phyloP scores from a whole-genome alignment of 1,139 yeast genomes.

The Kurtzmaniella quercitrusa region DNA sequence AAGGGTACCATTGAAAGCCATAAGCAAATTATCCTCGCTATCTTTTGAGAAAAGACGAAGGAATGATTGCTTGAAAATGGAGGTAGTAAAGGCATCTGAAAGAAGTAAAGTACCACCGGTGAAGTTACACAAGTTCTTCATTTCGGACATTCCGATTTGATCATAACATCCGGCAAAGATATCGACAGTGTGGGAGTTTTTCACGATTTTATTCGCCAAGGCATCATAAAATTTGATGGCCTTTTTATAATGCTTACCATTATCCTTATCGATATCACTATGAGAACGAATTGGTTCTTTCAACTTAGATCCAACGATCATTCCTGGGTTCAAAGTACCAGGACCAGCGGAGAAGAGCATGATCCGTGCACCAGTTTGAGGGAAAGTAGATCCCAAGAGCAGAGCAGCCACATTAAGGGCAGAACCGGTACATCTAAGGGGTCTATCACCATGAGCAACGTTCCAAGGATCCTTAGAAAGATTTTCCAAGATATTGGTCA shows the following conservation, averaged over 20 bases:
- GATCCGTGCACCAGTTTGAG: conserved; percentile 86
- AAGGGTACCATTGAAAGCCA: conserved; percentile 85
- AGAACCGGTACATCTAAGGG: conserved; percentile 90
- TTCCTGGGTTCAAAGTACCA: conserved; percentile 92
- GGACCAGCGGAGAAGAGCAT: conserved; percentile 94
- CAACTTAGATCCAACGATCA: conserved; percentile 86
- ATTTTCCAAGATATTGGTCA: conserved; percentile 76
- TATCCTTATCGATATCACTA: conserved; percentile 85
- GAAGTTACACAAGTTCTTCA: conserved; percentile 81
- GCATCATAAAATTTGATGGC: conserved; percentile 83
- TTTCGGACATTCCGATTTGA: conserved; percentile 96
- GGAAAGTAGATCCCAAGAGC: conserved; percentile 79
- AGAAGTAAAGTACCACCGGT: conserved; percentile 93
- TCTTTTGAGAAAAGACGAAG: conserved; percentile 84
- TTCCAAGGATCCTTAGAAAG: conserved; percentile 90
- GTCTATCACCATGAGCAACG: conserved; percentile 80
- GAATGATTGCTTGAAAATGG: conserved; percentile 92
- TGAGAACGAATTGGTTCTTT: conserved; percentile 97
- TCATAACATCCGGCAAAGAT: conserved; percentile 97
- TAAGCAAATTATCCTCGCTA: conserved; percentile 72
- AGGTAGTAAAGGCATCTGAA: conserved; percentile 93
- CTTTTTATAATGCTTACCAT: conserved; percentile 86
- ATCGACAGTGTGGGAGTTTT: conserved; percentile 85
- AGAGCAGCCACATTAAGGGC: conserved; percentile 85
- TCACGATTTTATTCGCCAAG: conserved; percentile 62